Evolutionary conservation across 306 rosid genomes (phyloP).

Genomic region (Prunus dulcis): DNA sequence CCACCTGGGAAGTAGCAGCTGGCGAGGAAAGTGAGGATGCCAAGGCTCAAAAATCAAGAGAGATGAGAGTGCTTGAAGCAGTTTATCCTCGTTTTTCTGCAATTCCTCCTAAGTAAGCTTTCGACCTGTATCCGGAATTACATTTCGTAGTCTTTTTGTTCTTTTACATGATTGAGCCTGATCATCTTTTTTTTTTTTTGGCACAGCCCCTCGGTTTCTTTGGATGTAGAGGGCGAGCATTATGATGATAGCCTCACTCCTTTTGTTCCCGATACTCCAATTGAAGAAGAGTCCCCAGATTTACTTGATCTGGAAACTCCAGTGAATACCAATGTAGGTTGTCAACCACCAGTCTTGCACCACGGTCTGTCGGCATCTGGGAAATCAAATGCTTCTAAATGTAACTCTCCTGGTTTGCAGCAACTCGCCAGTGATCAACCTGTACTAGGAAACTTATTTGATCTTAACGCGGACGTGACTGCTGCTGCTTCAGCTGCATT

Average conservation of each 20-base stretch:
- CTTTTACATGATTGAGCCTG: slow-evolving; percentile 7
- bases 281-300: slow-evolving; percentile 49
- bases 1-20: slow-evolving; percentile 53
- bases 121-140: slow-evolving; percentile 3
- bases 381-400: slow-evolving; percentile 11
- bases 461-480: slow-evolving; percentile 31
- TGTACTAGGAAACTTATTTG: slow-evolving; percentile 20
- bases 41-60: slow-evolving; percentile 43
- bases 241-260: slow-evolving; percentile 56
- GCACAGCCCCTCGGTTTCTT: slow-evolving; percentile 50
- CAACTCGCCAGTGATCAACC: slow-evolving; percentile 18
- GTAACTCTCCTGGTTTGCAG: slow-evolving; percentile 3
- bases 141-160: neutral
- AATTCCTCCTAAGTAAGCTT: slow-evolving; percentile 58
- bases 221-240: slow-evolving; percentile 35
- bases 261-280: slow-evolving; percentile 45
- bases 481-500: slow-evolving; percentile 47
- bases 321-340: slow-evolving; percentile 10
- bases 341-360: slow-evolving; percentile 20
- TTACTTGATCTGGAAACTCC: slow-evolving; percentile 17
- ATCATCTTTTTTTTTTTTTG: neutral
- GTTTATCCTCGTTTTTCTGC: slow-evolving; percentile 59
- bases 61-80: slow-evolving; percentile 57
- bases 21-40: slow-evolving; percentile 72
- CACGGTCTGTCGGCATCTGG: slow-evolving; percentile 10